Evolutionary conservation across 2,329 filamentous ascomycete species (phyloP), one percentile per base, ranked within the genome.

Genomic region (Cladosporium sp.): DNA sequence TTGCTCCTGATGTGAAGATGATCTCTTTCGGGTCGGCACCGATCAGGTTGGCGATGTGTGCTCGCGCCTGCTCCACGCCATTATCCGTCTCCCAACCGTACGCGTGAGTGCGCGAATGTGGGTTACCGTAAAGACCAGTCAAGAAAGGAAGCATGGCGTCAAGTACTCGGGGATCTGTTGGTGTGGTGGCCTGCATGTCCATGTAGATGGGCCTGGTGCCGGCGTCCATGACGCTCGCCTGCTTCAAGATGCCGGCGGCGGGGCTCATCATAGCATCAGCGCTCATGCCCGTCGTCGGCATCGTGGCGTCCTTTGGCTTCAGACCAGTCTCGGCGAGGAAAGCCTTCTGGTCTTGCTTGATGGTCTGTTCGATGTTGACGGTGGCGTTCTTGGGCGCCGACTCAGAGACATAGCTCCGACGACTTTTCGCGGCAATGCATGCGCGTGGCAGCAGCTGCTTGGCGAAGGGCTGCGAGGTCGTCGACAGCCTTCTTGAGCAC

Each of bases 41-140:
- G 71, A 99, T 95, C 65, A 99, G 86, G 47, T 85, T 85, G 3
- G 95, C 95, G 70, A 98, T 85, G 75, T 98, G 87, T 73, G 86
- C 86, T 74, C 95, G 88, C 52, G 95, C 93, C 69, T 92, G 86
- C 78, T 99, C 95, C 26, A 96, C 90, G 0, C 92, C 94, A 81
- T 93, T 92, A 76, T 99, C 95, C 63, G 91, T 96, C 82, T 99
- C 95, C 95, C 95, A 99, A 60, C 95, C 95, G 79, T 99, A 99
- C 28, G 95, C 93, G 79, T 99, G 95, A 66, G 95, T 99, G 75
- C 94, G 88, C 65, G 94, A 98, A 79, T 99, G 95, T 47, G 95
- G 95, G 80, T 99, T 99, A 72, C 95, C 95, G 77, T 96, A 99
- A 59, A 96, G 87, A 69, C 93, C 93, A 41, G 93, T 94, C 77